Conservation (phyloP, 2,329 filamentous ascomycete genomes). For the Talaromyces sp. region DNA sequence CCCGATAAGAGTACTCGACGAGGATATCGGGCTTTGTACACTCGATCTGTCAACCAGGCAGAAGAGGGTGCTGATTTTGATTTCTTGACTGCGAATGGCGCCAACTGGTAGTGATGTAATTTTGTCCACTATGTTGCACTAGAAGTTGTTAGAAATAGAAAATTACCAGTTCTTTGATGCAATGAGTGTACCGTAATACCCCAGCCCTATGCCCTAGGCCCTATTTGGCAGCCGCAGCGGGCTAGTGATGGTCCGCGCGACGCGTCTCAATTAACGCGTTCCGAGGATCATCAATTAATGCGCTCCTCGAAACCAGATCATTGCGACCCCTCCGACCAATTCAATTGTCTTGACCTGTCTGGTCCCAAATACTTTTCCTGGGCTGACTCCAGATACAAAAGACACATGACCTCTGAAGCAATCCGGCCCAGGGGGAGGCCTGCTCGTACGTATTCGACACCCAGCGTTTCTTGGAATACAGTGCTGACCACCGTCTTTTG, state of each 20-base stretch:
- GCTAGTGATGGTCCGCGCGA: slow-evolving; percentile 9
- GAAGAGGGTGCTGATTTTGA: slow-evolving; percentile 39
- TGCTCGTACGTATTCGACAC: slow-evolving; percentile 39
- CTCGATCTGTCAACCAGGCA: slow-evolving; percentile 39
- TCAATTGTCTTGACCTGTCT: background rate
- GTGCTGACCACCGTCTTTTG: slow-evolving; percentile 10
- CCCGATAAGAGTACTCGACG: slow-evolving; percentile 13
- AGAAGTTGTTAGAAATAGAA: background rate
- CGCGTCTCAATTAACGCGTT: slow-evolving; percentile 23
- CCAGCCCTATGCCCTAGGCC: slow-evolving; percentile 30
- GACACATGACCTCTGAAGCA: slow-evolving; percentile 31
- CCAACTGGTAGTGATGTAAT: background rate
- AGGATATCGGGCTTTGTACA: slow-evolving; percentile 38
- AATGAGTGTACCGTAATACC: slow-evolving; percentile 3
- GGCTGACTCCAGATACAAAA: background rate
- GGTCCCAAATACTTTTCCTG: background rate
- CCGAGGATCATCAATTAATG: background rate
- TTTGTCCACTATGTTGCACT: background rate
- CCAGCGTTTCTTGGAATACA: background rate
- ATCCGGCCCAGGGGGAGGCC: slow-evolving; percentile 36
- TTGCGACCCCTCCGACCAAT: background rate
- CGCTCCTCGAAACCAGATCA: background rate
- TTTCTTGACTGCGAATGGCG: slow-evolving; percentile 27
- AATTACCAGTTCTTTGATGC: background rate
- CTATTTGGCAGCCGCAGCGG: slow-evolving; percentile 8